Percentiles rank a stretch among this genome's conserved stretches.
phyloP scores from a whole-genome alignment of 805 yeast species.

The Metschnikowia aberdeeniae region DNA sequence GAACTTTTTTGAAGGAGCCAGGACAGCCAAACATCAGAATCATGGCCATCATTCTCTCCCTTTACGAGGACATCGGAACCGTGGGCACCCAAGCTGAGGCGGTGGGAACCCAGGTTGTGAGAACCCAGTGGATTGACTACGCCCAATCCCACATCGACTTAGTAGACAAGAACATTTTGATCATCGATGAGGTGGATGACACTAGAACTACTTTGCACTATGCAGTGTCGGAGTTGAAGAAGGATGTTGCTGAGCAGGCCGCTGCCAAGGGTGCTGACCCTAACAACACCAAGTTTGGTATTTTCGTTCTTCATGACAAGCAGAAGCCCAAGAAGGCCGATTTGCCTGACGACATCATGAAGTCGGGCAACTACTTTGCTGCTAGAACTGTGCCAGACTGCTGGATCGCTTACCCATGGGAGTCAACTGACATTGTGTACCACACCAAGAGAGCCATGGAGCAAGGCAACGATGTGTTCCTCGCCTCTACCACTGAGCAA shows the following conservation, averaged over 20 bases:
- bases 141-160: slow-evolving; percentile 52
- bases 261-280: slow-evolving; percentile 51
- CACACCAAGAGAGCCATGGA: slow-evolving; percentile 62
- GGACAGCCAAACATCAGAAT: slow-evolving; percentile 87
- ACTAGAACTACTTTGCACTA: slow-evolving; percentile 87
- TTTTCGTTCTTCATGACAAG: slow-evolving; percentile 83
- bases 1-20: slow-evolving; percentile 85
- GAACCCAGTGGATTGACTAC: slow-evolving; percentile 90
- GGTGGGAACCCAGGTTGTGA: slow-evolving; percentile 50
- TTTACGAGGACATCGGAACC: slow-evolving; percentile 78
- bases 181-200: slow-evolving; percentile 90
- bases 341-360: slow-evolving; percentile 59
- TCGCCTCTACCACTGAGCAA: slow-evolving; percentile 29
- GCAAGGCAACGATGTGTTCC: slow-evolving; percentile 66
- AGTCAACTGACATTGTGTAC: slow-evolving; percentile 71
- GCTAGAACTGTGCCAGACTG: slow-evolving; percentile 71
- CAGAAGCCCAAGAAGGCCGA: slow-evolving; percentile 76
- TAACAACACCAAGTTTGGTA: slow-evolving; percentile 63
- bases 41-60: slow-evolving; percentile 89
- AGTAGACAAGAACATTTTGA: slow-evolving; percentile 74
- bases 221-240: slow-evolving; percentile 71
- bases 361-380: slow-evolving; percentile 62
- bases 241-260: slow-evolving; percentile 59
- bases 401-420: slow-evolving; percentile 94
- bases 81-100: slow-evolving; percentile 35